phyloP scores from a whole-genome alignment of 169 alveolate genomes.

The Cryptosporidium canis region DNA sequence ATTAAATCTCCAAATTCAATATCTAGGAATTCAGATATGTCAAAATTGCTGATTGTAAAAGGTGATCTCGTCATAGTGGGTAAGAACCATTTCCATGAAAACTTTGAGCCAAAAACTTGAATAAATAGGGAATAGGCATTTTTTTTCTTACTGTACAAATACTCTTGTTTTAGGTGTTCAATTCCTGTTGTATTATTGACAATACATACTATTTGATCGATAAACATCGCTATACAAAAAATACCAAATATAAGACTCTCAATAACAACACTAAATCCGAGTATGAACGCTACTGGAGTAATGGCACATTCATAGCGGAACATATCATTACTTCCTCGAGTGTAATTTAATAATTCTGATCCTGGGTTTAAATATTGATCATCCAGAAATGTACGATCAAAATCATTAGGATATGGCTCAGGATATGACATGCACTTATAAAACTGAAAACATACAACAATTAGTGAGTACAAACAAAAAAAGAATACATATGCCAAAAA shows the following conservation, averaged over 20 bases:
- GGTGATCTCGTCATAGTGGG: constrained; percentile 60
- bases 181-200: constrained; percentile 63
- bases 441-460: constrained; percentile 29
- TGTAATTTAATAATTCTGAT: neutral
- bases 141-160: constrained; percentile 26
- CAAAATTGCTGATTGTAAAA: constrained; percentile 29
- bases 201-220: constrained; percentile 52
- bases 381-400: neutral
- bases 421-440: constrained; percentile 37
- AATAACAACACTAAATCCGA: constrained; percentile 51
- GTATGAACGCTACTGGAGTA: constrained; percentile 24
- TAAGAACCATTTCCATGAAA: constrained; percentile 68
- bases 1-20: constrained; percentile 24
- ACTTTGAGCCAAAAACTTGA: constrained; percentile 43
- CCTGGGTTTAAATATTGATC: neutral
- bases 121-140: constrained; percentile 4
- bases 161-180: constrained; percentile 65
- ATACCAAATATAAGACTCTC: constrained; percentile 60
- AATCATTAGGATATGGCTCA: constrained; percentile 4
- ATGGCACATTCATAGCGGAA: neutral
- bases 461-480: constrained; percentile 32
- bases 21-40: constrained; percentile 29
- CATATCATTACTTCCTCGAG: neutral
- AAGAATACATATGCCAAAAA: constrained; percentile 77
- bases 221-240: constrained; percentile 57